Base-by-base conservation (phyloP, 352 stramenopile species). In the Pythium coloratum region DNA sequence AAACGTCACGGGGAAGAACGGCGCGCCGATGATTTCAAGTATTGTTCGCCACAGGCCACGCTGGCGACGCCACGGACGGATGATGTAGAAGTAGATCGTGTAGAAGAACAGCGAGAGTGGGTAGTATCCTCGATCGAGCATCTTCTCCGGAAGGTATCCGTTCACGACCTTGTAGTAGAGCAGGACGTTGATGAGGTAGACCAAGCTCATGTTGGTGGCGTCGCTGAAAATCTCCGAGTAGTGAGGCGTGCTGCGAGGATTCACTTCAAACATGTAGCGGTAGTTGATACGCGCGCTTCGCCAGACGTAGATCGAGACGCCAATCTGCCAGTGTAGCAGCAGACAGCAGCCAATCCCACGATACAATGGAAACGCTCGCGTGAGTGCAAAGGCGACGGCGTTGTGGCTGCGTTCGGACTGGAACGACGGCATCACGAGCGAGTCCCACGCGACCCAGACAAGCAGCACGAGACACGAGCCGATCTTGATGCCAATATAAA, bases 121-220 rank as follows among this genome's bases (percentile, higher is more conserved):
- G 76, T 98, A 98, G 58, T 95, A 97, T 30, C 95, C 94, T 59
- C 90, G 78, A 50, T 90, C 80, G n/a, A 92, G 66, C 13, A 96
- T 71, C 40, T 90, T 75, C 55, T 96, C 88, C 0, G 88, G 88
- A 32, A 96, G 94, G 62, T 93, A 88, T 0, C 81, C 81, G 55
- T 96, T 96, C 71, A 92, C 84, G 24, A 97, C 92, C 81, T 99
- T 99, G 89, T 99, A 99, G 75, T 99, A 99, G 26, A 98, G 77
- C 58, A 99, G 81, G 76, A 98, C 91, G 62, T 95, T 92, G 13
- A 96, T 68, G 12, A 99, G 74, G 71, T 97, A 99, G 1, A 98
- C 83, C 44, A 99, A 96, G n/a, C 90, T 98, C 76, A 99, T 97
- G 75, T 98, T 97, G 32, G 97, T 97, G 13, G 94, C 95, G 75